Conservation (phyloP, 176 grass and related monocot species). For the Ensete ventricosum region DNA sequence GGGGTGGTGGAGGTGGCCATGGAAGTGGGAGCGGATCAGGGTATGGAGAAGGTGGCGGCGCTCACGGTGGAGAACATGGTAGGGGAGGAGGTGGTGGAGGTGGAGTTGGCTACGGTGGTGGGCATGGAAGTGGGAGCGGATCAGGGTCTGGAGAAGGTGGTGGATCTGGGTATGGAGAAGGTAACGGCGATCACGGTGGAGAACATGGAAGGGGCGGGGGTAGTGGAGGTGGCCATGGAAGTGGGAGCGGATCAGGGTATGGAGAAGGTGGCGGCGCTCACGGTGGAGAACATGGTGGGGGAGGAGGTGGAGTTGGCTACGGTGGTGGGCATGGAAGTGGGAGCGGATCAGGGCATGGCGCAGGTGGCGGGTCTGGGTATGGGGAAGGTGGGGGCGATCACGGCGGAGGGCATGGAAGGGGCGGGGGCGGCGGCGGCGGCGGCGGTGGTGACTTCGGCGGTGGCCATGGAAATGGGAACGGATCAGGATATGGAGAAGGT, state of each 20-base stretch:
- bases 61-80: background rate
- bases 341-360: background rate
- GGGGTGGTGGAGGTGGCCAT: too few relatives aligned
- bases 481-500: background rate
- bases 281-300: background rate
- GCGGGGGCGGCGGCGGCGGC: background rate
- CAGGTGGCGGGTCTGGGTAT: background rate
- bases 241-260: background rate
- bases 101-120: background rate
- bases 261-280: background rate
- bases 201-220: too few relatives aligned
- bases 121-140: background rate
- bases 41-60: background rate
- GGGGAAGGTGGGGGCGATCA: background rate
- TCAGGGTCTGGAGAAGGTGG: too few relatives aligned
- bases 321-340: background rate
- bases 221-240: too few relatives aligned
- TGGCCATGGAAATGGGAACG: background rate
- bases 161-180: too few relatives aligned
- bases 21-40: background rate
- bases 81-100: background rate
- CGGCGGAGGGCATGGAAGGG: background rate
- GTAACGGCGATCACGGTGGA: too few relatives aligned
- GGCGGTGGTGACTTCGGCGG: slow-evolving; percentile 1
- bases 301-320: background rate